phyloP scores from a whole-genome alignment of 2,329 filamentous ascomycete genomes.

The Nothomitra cinnamomea region DNA sequence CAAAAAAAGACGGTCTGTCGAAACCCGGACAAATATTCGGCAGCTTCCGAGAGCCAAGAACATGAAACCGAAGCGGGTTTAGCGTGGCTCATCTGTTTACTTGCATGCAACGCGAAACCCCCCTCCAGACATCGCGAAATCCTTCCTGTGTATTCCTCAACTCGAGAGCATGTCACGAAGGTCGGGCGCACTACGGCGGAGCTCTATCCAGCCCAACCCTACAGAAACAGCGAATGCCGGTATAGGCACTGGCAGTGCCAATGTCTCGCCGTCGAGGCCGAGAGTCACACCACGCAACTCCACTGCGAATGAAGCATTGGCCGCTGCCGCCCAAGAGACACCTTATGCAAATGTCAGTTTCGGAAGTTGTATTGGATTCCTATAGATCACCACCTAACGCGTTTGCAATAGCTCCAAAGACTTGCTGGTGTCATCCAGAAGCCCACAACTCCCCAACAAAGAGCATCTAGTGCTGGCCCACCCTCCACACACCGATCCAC shows the following conservation, averaged over 20 bases:
- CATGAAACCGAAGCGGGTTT: no score
- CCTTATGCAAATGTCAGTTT: slow-evolving; percentile 13
- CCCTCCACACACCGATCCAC: slow-evolving; percentile 14
- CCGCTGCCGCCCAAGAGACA: slow-evolving; percentile 12
- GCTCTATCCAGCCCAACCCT: not conserved
- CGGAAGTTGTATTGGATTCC: not conserved
- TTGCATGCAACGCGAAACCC: no score
- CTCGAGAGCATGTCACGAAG: no score
- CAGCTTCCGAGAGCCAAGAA: no score
- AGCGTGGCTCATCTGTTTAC: no score
- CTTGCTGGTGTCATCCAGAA: slow-evolving; percentile 14
- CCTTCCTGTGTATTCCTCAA: no score
- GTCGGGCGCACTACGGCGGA: not conserved
- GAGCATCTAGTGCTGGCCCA: slow-evolving; percentile 16
- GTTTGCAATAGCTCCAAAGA: slow-evolving; percentile 4
- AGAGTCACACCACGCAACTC: slow-evolving; percentile 14
- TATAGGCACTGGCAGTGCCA: not conserved
- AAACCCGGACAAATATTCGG: no score
- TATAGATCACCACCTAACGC: not conserved
- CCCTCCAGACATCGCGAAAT: no score
- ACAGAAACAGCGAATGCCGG: not conserved
- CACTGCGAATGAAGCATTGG: slow-evolving; percentile 8
- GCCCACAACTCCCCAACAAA: slow-evolving; percentile 17
- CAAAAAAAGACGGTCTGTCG: no score
- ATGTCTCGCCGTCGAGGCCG: not conserved